Percentiles rank a stretch among this genome's conserved stretches.
Conservation (phyloP, 805 yeast species). For the Wickerhamiella musiphila region DNA sequence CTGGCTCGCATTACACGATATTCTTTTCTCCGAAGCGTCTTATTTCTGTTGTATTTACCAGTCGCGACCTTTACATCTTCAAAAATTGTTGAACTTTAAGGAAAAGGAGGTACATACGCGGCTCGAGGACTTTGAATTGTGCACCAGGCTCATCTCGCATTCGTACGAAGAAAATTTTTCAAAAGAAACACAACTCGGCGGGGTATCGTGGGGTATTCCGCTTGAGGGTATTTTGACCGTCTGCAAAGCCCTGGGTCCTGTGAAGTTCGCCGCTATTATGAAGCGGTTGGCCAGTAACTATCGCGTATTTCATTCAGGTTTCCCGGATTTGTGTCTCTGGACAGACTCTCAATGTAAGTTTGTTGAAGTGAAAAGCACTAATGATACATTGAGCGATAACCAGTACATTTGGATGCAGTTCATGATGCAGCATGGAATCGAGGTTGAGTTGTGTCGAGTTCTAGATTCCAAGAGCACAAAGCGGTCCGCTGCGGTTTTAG, state of each 20-base stretch:
- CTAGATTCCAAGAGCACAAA: slow-evolving; percentile 1
- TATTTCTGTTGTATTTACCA: slow-evolving; percentile 22
- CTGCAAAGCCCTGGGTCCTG: slow-evolving; percentile 7
- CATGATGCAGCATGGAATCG: slow-evolving; percentile 14
- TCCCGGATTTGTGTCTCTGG: slow-evolving; percentile 24
- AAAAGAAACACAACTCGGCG: slow-evolving; percentile 15
- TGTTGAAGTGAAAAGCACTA: slow-evolving; percentile 24
- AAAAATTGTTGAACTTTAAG: slow-evolving; percentile 13
- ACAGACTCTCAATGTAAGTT: slow-evolving; percentile 13
- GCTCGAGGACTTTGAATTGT: slow-evolving; percentile 9
- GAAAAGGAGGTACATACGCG: slow-evolving; percentile 14
- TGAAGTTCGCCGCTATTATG: too few relatives aligned
- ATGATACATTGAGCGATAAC: slow-evolving; percentile 23
- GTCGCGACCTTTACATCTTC: slow-evolving; percentile 18
- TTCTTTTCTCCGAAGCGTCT: slow-evolving; percentile 17
- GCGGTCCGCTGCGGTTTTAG: too few relatives aligned
- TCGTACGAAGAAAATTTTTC: background rate
- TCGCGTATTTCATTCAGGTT: slow-evolving; percentile 17
- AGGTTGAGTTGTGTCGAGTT: slow-evolving; percentile 20
- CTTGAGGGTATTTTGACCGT: slow-evolving; percentile 5
- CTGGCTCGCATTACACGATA: slow-evolving; percentile 18
- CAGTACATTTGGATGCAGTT: slow-evolving; percentile 24
- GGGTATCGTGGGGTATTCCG: slow-evolving; percentile 19
- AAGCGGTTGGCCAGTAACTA: too few relatives aligned
- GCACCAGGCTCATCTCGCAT: background rate